A percentile compares a stretch with the other conserved stretches of the same genome.
Conservation (phyloP, 805 yeast genomes). For the Candida ulmi region DNA sequence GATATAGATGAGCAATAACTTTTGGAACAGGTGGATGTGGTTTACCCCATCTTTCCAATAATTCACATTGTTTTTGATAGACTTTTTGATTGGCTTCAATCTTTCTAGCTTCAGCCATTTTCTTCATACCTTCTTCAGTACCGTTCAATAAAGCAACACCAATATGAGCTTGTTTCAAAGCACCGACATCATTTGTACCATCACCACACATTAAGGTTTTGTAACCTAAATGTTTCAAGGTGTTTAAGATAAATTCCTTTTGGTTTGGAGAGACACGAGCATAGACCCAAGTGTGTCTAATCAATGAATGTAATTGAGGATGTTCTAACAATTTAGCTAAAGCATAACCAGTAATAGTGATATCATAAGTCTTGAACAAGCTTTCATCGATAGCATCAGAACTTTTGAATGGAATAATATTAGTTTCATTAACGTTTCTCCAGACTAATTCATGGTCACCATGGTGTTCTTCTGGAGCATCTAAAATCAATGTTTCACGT, state of each 20-base stretch:
- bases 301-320: constrained; percentile 61
- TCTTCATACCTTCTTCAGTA: constrained; percentile 89
- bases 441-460: constrained; percentile 61
- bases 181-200: constrained; percentile 99
- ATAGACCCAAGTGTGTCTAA: constrained; percentile 92
- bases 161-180: constrained; percentile 95
- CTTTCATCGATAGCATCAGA: constrained; percentile 47
- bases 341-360: constrained; percentile 93
- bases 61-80: constrained; percentile 78
- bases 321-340: constrained; percentile 61
- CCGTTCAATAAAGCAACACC: constrained; percentile 98
- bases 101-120: constrained; percentile 75
- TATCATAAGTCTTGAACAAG: constrained; percentile 64
- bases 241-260: constrained; percentile 83
- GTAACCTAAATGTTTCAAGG: constrained; percentile 83
- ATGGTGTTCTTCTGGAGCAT: constrained; percentile 71
- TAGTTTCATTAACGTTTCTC: constrained; percentile 79
- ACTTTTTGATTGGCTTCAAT: constrained; percentile 57
- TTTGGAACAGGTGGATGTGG: constrained; percentile 82
- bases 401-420: constrained; percentile 60
- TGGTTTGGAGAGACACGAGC: constrained; percentile 97
- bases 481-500: constrained; percentile 79
- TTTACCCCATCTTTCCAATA: constrained; percentile 77
- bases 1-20: constrained; percentile 88
- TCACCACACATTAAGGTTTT: constrained; percentile 98